Evolutionary conservation across 257 asterid species (phyloP), one percentile per base, ranked within the genome.

Genomic region (Salvia hispanica): DNA sequence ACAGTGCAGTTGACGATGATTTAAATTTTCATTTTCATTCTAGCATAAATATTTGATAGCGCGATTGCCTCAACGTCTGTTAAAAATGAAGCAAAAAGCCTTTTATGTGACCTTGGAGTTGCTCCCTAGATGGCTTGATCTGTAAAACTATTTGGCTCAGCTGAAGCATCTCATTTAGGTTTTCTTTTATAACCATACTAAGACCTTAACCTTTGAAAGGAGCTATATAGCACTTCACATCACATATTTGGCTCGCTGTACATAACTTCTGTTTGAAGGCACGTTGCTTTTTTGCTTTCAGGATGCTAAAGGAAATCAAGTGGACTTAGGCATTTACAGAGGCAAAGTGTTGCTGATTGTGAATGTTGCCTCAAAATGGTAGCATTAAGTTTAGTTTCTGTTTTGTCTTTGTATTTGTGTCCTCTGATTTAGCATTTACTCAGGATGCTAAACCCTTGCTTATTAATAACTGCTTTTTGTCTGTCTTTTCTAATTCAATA

Each of bases 291-390:
- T 45, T 31, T 64, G 67, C 15, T 78, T 75, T 64, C 86, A 83
- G 89, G 86, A 81, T 81, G 82, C 77, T 66, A 69, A 74, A 21
- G 83, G 79, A 54, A 70, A 76, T 58, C 77, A 78, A 64, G 76
- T 83, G 76, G 81, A 81, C 66, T 79, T 83, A 44, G 71, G 77
- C 62, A 60, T 53, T 14, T 72, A 81, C 13, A 69, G 64, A 76
- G 86, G 84, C 72, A 83, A 81, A 72, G 78, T 74, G 9, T 58
- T 83, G 78, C 83, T 83, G 51, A 76, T 83, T 42, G 89, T 83
- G 60, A 83, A 83, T 58, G 97, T 90, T 63, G 96, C 95, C 57
- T 89, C 96, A 8, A 84, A 89, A 70, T 86, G 96, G 96, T 86
- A 78, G 8, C 21, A 0, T 58, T 46, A 43, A 48, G 8, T 55